These are phyloP conservation scores for Cordyceps sp. DNA, from an alignment of 2,329 filamentous ascomycete species.

Conservation along the genomic window DNA sequence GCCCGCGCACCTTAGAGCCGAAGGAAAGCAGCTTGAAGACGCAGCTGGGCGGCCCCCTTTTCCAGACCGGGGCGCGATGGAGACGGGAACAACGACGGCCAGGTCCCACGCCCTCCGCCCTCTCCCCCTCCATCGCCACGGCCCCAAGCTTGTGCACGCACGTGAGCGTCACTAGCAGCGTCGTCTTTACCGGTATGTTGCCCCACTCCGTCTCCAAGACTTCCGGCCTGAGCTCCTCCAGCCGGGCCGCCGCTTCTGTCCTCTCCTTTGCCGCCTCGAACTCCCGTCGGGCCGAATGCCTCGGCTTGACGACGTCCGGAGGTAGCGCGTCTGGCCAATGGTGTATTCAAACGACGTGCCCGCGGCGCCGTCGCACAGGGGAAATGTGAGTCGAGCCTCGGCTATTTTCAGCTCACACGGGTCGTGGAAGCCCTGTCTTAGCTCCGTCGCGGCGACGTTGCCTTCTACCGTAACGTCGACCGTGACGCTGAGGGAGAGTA, in stretches of 20 bases:
- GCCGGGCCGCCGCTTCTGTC: not conserved
- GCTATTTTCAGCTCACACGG: not conserved
- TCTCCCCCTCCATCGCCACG: not conserved
- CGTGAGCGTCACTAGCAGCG: not conserved
- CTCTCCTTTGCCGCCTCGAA: not conserved
- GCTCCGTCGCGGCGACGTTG: not conserved
- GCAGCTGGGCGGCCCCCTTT: not conserved
- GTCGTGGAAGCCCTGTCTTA: not conserved
- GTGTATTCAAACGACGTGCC: not conserved
- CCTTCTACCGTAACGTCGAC: not conserved
- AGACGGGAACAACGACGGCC: not conserved
- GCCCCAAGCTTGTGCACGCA: not conserved
- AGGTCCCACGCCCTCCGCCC: not conserved
- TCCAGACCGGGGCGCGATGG: not conserved
- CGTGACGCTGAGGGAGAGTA: not conserved
- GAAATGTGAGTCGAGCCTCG: not conserved
- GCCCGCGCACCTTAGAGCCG: not conserved
- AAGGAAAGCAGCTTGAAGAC: constrained; percentile 1
- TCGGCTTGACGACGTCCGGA: not conserved
- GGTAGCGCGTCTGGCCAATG: not conserved
- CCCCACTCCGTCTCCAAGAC: not conserved
- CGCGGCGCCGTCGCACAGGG: not conserved
- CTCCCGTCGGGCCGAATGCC: not conserved
- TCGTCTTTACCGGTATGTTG: not conserved
- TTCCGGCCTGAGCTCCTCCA: not conserved